These are phyloP conservation scores for Eudorina sp. DNA, from an alignment of 139 green algal species.

Conservation along the genomic window DNA sequence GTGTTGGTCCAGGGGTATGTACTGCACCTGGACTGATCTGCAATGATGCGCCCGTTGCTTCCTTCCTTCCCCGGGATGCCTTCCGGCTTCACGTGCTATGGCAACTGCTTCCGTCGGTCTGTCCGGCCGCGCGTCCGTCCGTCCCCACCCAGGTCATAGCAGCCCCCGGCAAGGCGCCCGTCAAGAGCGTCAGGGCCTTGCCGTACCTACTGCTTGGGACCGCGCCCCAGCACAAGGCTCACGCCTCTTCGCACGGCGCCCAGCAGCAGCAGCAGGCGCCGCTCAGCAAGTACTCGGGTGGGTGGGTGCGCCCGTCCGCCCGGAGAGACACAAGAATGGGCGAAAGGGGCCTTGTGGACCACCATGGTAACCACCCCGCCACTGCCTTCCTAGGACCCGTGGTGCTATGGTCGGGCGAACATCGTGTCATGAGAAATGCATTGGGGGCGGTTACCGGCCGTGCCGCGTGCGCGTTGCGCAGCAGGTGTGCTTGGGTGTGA, in stretches of 20 bases:
- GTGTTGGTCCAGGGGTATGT: not conserved
- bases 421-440: too few relatives aligned
- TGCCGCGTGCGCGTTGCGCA: too few relatives aligned
- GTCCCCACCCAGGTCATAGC: constrained; percentile 52
- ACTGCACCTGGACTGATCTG: not conserved
- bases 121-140: not conserved
- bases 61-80: not conserved
- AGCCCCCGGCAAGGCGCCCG: constrained; percentile 67
- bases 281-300: constrained; percentile 74
- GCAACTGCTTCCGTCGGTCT: not conserved
- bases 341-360: not conserved
- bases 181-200: constrained; percentile 74
- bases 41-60: not conserved
- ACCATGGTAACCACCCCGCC: not conserved
- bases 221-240: not conserved
- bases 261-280: constrained; percentile 78
- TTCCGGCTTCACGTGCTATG: not conserved
- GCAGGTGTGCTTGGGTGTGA: too few relatives aligned
- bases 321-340: not conserved
- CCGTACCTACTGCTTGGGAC: constrained; percentile 54
- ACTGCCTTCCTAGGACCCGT: not conserved
- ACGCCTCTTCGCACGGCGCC: constrained; percentile 66
- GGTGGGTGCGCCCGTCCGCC: too few relatives aligned
- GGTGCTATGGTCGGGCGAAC: too few relatives aligned
- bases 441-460: too few relatives aligned